Evolutionary conservation across 805 yeast species (phyloP).

Genomic region (Peterozyma toletana): DNA sequence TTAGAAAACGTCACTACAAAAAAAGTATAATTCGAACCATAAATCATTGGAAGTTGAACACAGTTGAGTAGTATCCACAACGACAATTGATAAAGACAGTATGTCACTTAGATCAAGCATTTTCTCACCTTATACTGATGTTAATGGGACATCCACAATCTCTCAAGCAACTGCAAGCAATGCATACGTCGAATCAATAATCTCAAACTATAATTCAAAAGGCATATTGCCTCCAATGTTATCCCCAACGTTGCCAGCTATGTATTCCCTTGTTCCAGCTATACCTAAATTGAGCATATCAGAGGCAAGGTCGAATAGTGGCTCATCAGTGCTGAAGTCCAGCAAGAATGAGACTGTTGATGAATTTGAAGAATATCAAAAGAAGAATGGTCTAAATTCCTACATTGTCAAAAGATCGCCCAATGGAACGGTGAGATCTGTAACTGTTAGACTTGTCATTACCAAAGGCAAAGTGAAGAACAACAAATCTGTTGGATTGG

Average conservation of each 20-base stretch:
- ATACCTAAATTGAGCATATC: not conserved
- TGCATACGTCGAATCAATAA: not conserved
- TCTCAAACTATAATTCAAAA: not conserved
- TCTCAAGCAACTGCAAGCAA: no score
- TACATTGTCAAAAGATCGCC: not conserved
- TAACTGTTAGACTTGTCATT: not conserved
- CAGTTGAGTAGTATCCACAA: no score
- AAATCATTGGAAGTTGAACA: no score
- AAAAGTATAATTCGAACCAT: no score
- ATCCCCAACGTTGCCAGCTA: slow-evolving; percentile 7
- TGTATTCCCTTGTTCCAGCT: not conserved
- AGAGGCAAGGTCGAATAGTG: not conserved
- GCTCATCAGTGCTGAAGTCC: not conserved
- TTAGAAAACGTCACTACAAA: no score
- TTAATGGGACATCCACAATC: not conserved
- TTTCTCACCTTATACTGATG: not conserved
- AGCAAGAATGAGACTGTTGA: not conserved
- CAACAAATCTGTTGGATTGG: not conserved
- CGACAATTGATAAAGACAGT: not conserved
- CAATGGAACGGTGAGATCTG: not conserved
- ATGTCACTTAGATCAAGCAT: slow-evolving; percentile 9
- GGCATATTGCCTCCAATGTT: slow-evolving; percentile 5
- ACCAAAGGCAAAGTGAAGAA: no score
- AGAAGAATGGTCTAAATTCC: slow-evolving; percentile 2
- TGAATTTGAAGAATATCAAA: not conserved